These are phyloP conservation scores for Apium graveolens DNA, from an alignment of 129 eudicot genomes.

Conservation along the genomic window DNA sequence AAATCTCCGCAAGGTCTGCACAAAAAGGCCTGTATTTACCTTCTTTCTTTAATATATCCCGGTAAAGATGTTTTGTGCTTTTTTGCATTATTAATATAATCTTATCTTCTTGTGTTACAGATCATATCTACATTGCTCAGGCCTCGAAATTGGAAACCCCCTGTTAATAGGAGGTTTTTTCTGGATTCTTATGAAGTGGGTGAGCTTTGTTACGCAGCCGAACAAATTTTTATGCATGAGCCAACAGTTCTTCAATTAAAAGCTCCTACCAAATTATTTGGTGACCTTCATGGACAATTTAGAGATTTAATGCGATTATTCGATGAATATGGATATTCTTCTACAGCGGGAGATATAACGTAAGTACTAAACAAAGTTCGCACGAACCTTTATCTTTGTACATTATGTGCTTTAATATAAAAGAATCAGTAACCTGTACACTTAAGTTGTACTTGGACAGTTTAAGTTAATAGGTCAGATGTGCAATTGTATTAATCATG, in stretches of 20 bases:
- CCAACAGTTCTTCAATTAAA: too few species aligned
- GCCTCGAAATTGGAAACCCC: too few species aligned
- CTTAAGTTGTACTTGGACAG: neutral
- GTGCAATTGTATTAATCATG: neutral
- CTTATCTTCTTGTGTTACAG: too few species aligned
- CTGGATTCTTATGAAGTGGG: too few species aligned
- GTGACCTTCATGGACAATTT: slow-evolving; percentile 98
- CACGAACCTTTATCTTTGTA: neutral
- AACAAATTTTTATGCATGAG: too few species aligned
- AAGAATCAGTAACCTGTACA: neutral
- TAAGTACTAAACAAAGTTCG: slow-evolving; percentile 30
- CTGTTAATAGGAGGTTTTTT: too few species aligned
- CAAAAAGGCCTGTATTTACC: slow-evolving; percentile 47
- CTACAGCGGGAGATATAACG: too few species aligned
- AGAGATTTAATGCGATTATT: slow-evolving; percentile 93
- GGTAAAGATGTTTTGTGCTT: neutral
- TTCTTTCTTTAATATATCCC: neutral
- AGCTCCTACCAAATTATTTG: slow-evolving; percentile 92
- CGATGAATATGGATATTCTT: too few species aligned
- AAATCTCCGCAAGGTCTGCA: slow-evolving; percentile 96
- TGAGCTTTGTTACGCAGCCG: too few species aligned
- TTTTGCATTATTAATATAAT: too few species aligned
- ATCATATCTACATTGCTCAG: too few species aligned
- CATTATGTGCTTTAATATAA: neutral
- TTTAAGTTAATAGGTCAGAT: neutral